Percentiles rank a stretch among this genome's conserved stretches.
phyloP scores from a whole-genome alignment of 805 yeast genomes.

The Metschnikowia borealis region DNA sequence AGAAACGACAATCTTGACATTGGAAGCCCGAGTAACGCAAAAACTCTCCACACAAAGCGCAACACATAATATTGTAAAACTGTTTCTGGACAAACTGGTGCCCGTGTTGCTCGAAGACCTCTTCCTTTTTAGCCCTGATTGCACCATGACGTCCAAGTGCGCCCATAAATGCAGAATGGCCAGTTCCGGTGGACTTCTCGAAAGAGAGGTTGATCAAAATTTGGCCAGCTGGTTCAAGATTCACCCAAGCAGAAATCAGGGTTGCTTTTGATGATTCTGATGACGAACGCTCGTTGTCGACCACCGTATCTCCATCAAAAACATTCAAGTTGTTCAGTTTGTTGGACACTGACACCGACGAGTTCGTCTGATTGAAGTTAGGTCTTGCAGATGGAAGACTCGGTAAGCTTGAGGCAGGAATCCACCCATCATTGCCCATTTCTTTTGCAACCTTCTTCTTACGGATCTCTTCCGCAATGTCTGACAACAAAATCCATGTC shows the following conservation, averaged over 20 bases:
- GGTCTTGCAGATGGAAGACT: conserved; percentile 5
- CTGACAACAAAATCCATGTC: conserved; percentile 86
- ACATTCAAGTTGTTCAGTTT: neutral
- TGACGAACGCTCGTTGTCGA: neutral
- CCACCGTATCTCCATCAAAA: neutral
- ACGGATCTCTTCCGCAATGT: conserved; percentile 91
- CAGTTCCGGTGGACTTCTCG: conserved; percentile 50
- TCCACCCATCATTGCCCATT: conserved; percentile 77
- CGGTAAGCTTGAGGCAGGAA: conserved; percentile 61
- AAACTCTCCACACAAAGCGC: conserved; percentile 96
- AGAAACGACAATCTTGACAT: conserved; percentile 78
- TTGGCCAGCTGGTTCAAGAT: conserved; percentile 92
- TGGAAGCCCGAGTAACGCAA: conserved; percentile 82
- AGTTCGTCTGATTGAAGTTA: conserved; percentile 1
- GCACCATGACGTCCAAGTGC: conserved; percentile 89
- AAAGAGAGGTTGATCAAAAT: conserved; percentile 74
- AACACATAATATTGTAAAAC: conserved; percentile 92
- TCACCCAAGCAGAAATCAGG: conserved; percentile 77
- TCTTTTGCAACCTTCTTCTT: conserved; percentile 74
- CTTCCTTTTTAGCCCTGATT: conserved; percentile 86
- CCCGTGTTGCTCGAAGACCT: conserved; percentile 91
- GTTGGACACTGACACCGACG: conserved; percentile 1
- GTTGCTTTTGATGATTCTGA: conserved; percentile 22
- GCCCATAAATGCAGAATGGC: conserved; percentile 38
- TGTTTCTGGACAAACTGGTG: conserved; percentile 95